Evolutionary conservation across 306 rosid species (phyloP).

Genomic region (Sesbania bispinosa): DNA sequence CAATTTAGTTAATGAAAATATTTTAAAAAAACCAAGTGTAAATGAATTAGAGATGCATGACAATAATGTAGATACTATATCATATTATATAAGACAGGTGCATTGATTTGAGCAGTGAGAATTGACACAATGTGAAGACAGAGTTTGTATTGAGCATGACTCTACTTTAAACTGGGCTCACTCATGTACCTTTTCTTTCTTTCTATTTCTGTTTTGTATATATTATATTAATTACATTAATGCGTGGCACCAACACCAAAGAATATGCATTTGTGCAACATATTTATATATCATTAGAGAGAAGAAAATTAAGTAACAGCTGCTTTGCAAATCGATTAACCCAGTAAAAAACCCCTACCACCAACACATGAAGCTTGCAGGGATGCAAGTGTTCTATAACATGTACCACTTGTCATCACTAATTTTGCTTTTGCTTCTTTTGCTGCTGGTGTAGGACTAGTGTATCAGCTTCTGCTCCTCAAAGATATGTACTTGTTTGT

Average conservation of each 20-base stretch:
- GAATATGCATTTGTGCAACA: background rate
- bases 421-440: background rate
- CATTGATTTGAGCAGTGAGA: too few species aligned
- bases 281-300: background rate
- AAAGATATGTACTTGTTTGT: too few species aligned
- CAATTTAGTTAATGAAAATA: too few species aligned
- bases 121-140: too few species aligned
- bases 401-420: background rate
- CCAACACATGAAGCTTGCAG: background rate
- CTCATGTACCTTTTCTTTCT: too few species aligned
- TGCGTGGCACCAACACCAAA: background rate
- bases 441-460: background rate
- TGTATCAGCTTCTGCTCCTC: slow-evolving; percentile 7
- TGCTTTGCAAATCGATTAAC: background rate
- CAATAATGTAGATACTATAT: too few species aligned
- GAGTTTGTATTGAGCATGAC: too few species aligned
- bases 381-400: slow-evolving; percentile 7
- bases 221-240: background rate
- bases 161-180: too few species aligned
- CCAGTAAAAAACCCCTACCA: background rate
- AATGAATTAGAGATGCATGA: background rate
- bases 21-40: too few species aligned
- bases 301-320: background rate
- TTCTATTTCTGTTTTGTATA: background rate
- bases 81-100: background rate